Base-by-base conservation (phyloP, 2,329 filamentous ascomycete species). In the Xylaria sp. region DNA sequence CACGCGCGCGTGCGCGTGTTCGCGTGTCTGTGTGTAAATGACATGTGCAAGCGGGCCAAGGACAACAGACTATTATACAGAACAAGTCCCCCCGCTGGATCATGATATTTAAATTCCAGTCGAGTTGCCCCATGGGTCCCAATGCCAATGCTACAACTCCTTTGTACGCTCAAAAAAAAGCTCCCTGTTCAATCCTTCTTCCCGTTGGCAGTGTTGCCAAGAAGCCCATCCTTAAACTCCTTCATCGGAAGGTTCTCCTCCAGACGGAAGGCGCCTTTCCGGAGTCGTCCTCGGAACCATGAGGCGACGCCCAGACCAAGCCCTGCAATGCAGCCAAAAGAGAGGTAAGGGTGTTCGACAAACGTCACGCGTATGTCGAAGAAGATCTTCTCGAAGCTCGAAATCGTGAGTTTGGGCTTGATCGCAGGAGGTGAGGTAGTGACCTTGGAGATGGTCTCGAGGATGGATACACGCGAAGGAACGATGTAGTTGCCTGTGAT, bases 401-500 rank as follows among this genome's bases (percentile, higher is more conserved):
- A 86, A 54, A 90, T 86, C n/a, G 90, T 92, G 58, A 88, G 85
- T 76, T 93, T 94, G 26, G 88, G 79, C 66, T 83, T 82, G 70
- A 95, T 88, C 68, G 86, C 85, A 43, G 89, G 83, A 44, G 87
- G 87, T 44, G 81, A 83, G 20, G 83, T 78, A 8, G 89, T 83
- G 56, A 91, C 81, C 69, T 90, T 89, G 65, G 83, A 83, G 50
- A 92, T 78, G 13, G 92, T 96, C 74, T 96, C 92, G 57, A 96
- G 84, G 68, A 97, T 96, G 2, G 90, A 92, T 3, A 91, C 93
- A 59, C 94, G 88, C 21, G 89, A 94, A 49, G 92, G 88, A 63
- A 92, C 87, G 68, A 99, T 97, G 59, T 88, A 84, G 72, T 94
- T 93, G 62, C 92, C 93, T 2, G 91, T 94, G 57, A 89, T 87